Base-by-base conservation (phyloP, 169 alveolate genomes). In the Fabrea salina region DNA sequence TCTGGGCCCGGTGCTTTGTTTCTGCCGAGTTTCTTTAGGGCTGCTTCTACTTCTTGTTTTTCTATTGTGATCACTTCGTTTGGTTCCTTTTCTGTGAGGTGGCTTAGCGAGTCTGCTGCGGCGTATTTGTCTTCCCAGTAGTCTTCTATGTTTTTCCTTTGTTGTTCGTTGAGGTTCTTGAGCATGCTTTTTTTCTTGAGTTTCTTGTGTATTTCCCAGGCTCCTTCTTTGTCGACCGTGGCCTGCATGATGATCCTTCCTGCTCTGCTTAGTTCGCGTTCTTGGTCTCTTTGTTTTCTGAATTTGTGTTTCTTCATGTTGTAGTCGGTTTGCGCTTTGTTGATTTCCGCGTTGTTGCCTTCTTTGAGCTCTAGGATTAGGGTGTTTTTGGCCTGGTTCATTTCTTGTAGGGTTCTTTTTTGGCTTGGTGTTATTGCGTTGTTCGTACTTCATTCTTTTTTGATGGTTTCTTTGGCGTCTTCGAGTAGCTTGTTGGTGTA, bases 1-100 rank as follows among this genome's bases (percentile, higher is more conserved):
- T 54, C 66, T 11, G 66, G 66, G 33, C 66, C 66, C 22, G 8
- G 11, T 11, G 66, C 66, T 54, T 54, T 54, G 6, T n/a, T n/a
- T n/a, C 22, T 54, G 11, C 66, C 25, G 6, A 54, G 11, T n/a
- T 6, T 6, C 25, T 54, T 7, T 54, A 54, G 11, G 6, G 11
- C 35, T 11, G 11, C 25, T 11, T n/a, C 33, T 11, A 54, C 25
- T 11, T 54, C 66, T 54, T 54, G 35, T 54, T 16, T n/a, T 6
- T 11, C 22, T 11, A 54, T 54, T n/a, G 11, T 44, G 8, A 11
- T 44, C 16, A 44, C 16, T 44, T 44, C 53, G 16, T 44, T 44
- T 8, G 19, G 16, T n/a, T n/a, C n/a, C n/a, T n/a, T n/a, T n/a
- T n/a, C n/a, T 44, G 53, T 44, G 53, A 44, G 16, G 16, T 11